Conservation (phyloP, 768 basidiomycete genomes). For the Mycena galericulata region DNA sequence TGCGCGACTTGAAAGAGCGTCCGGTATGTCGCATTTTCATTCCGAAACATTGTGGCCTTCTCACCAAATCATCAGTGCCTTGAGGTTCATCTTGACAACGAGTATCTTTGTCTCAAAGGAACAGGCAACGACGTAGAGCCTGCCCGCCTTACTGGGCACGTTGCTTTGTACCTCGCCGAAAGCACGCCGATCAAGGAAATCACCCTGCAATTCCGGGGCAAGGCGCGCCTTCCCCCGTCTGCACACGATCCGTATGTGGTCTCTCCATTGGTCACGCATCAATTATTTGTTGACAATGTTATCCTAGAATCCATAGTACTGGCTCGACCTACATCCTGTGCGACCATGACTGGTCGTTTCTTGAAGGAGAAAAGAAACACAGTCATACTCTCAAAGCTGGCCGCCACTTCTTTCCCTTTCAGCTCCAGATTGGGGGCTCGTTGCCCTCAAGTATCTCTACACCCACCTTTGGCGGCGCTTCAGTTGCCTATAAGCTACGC, state of each 20-base stretch:
- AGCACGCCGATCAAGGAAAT: slow-evolving; percentile 88
- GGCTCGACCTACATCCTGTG: slow-evolving; percentile 73
- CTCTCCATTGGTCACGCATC: neutral
- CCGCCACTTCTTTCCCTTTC: slow-evolving; percentile 92
- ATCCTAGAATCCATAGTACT: slow-evolving; percentile 53
- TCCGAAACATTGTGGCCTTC: neutral
- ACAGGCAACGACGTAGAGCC: slow-evolving; percentile 88
- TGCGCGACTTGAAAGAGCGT: slow-evolving; percentile 33
- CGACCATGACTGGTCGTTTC: slow-evolving; percentile 93
- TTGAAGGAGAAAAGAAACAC: slow-evolving; percentile 83
- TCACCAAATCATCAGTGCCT: slow-evolving; percentile 48
- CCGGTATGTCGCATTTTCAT: slow-evolving; percentile 9
- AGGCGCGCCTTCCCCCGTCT: slow-evolving; percentile 75
- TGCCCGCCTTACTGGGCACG: slow-evolving; percentile 81
- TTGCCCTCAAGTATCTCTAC: slow-evolving; percentile 84
- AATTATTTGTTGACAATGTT: neutral
- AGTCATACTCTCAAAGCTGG: slow-evolving; percentile 96
- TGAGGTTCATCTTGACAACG: slow-evolving; percentile 82
- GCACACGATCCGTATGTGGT: slow-evolving; percentile 71
- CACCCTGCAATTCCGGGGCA: slow-evolving; percentile 86
- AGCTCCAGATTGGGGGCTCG: slow-evolving; percentile 85
- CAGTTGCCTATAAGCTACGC: slow-evolving; percentile 89
- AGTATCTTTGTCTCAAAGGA: slow-evolving; percentile 79
- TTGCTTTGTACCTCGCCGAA: slow-evolving; percentile 84
- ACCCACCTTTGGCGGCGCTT: slow-evolving; percentile 65